These are phyloP conservation scores for Gymnopus androsaceus DNA, from an alignment of 1,284 basidiomycete genomes.

Conservation along the genomic window DNA sequence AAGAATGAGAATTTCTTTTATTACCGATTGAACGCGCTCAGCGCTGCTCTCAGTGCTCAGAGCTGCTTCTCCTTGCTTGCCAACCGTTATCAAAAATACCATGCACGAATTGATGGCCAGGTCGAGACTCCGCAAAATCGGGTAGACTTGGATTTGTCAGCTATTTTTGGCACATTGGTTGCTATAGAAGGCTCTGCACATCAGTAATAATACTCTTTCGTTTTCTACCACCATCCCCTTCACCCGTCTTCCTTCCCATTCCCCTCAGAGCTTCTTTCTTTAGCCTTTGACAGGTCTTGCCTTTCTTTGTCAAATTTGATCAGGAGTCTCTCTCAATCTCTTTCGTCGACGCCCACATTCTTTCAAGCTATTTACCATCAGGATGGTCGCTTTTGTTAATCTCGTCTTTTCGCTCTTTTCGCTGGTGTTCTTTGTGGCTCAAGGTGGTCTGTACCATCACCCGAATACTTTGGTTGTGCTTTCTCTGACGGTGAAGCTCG, in stretches of 20 bases:
- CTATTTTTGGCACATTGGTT: conserved; percentile 5
- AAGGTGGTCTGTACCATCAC: background rate
- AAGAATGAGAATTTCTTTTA: too few species aligned
- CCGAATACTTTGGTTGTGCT: background rate
- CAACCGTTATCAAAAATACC: too few species aligned
- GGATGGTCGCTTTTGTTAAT: conserved; percentile 5
- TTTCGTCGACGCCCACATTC: background rate
- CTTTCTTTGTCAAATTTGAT: background rate
- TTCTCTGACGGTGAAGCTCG: background rate
- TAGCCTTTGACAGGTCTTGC: conserved; percentile 2
- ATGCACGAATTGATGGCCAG: too few species aligned
- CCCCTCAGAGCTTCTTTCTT: background rate
- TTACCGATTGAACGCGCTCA: too few species aligned
- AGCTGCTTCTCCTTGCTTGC: too few species aligned
- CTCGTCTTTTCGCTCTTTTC: conserved; percentile 1
- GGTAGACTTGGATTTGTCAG: too few species aligned
- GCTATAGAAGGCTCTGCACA: background rate
- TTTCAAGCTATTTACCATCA: conserved; percentile 3
- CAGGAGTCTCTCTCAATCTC: background rate
- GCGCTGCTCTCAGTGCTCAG: too few species aligned
- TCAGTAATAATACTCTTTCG: background rate
- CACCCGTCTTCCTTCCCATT: background rate
- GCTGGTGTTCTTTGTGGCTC: background rate
- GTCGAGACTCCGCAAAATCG: too few species aligned
- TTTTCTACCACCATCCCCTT: conserved; percentile 1